These are phyloP conservation scores for Lagenidium giganteum DNA, from an alignment of 352 stramenopile species.

Conservation along the genomic window DNA sequence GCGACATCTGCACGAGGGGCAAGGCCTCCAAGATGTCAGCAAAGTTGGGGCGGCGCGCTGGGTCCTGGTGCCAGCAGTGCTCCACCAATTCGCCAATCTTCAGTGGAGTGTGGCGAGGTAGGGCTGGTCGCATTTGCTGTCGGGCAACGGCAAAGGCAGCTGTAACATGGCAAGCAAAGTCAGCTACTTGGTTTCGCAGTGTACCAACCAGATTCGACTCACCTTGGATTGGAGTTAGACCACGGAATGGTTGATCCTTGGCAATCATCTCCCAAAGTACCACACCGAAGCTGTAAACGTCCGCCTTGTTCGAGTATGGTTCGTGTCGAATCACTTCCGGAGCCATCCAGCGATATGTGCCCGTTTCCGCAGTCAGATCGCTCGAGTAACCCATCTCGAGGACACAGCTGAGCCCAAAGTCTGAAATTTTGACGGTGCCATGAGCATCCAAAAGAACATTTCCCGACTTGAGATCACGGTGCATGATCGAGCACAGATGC, in stretches of 20 bases:
- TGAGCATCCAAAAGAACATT: slow-evolving; percentile 89
- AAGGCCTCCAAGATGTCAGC: slow-evolving; percentile 69
- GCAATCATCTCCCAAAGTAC: slow-evolving; percentile 84
- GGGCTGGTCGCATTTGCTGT: slow-evolving; percentile 76
- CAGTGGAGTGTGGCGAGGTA: slow-evolving; percentile 77
- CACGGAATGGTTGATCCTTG: slow-evolving; percentile 82
- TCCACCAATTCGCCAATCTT: slow-evolving; percentile 81
- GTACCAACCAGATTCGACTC: slow-evolving; percentile 12
- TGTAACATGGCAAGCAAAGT: slow-evolving; percentile 11
- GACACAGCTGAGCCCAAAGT: slow-evolving; percentile 85
- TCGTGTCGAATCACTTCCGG: slow-evolving; percentile 92
- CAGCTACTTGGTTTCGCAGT: slow-evolving; percentile 4
- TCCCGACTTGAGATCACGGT: slow-evolving; percentile 95
- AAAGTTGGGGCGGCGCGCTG: slow-evolving; percentile 69
- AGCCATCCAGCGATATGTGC: slow-evolving; percentile 94
- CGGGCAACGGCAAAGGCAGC: slow-evolving; percentile 81
- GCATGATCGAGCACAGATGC: slow-evolving; percentile 92
- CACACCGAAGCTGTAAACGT: slow-evolving; percentile 94
- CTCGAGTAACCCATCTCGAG: slow-evolving; percentile 72
- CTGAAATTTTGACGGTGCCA: slow-evolving; percentile 83
- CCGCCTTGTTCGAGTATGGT: slow-evolving; percentile 92
- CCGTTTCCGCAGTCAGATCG: slow-evolving; percentile 82
- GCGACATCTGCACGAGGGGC: slow-evolving; percentile 66
- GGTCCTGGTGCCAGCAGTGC: slow-evolving; percentile 83
- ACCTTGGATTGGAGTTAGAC: slow-evolving; percentile 82